A percentile compares a stretch with the other conserved stretches of the same genome.
These are phyloP conservation scores for Luffa acutangula DNA, from an alignment of 306 rosid species.

Conservation along the genomic window DNA sequence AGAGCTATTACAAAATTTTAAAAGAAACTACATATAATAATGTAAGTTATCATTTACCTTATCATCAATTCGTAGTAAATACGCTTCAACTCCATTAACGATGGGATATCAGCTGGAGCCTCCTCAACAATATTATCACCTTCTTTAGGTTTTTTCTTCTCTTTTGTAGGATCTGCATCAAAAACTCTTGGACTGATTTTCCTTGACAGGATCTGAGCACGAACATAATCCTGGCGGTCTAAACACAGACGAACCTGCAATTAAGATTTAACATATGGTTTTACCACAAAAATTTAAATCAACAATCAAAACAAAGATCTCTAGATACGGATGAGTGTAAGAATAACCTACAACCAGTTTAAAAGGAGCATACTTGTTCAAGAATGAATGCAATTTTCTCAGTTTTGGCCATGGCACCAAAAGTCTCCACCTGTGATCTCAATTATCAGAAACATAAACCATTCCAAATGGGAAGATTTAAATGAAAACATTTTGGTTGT, in stretches of 20 bases:
- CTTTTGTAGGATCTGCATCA: slow-evolving; percentile 56
- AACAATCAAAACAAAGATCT: neutral
- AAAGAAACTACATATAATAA: neutral
- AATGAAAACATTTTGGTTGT: neutral
- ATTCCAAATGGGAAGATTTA: neutral
- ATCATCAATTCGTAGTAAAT: slow-evolving; percentile 79
- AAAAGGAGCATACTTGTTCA: slow-evolving; percentile 49
- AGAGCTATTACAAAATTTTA: neutral
- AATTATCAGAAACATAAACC: slow-evolving; percentile 5
- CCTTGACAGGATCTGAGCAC: slow-evolving; percentile 78
- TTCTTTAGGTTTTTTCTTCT: slow-evolving; percentile 84
- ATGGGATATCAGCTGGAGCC: slow-evolving; percentile 82
- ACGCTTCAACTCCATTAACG: slow-evolving; percentile 70
- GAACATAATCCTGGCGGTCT: slow-evolving; percentile 69
- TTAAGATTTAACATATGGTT: slow-evolving; percentile 2
- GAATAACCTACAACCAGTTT: neutral
- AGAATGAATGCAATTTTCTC: slow-evolving; percentile 91
- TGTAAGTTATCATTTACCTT: slow-evolving; percentile 27
- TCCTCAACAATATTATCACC: slow-evolving; percentile 76
- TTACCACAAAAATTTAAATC: neutral
- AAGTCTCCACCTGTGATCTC: slow-evolving; percentile 73
- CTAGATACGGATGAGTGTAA: neutral
- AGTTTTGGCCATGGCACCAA: slow-evolving; percentile 95
- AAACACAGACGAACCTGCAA: slow-evolving; percentile 67
- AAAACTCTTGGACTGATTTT: slow-evolving; percentile 82